Conservation (phyloP, 1,284 basidiomycete genomes). For the Filobasidium uniguttulatum region DNA sequence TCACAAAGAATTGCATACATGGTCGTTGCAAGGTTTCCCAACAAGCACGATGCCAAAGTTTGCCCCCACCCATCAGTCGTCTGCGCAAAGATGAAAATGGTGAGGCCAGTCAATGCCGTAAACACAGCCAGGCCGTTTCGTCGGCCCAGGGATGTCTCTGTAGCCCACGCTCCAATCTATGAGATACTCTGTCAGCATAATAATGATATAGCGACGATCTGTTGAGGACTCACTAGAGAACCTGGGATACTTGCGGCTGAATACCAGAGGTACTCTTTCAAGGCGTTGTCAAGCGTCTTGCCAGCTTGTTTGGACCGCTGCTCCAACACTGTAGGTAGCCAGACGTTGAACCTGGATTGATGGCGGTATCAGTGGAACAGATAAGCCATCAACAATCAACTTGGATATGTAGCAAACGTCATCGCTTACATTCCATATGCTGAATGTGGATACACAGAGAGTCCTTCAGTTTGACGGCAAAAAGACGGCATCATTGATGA, state of each 20-base stretch:
- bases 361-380: slow-evolving; percentile 38
- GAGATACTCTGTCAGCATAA: slow-evolving; percentile 7
- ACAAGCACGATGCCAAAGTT: slow-evolving; percentile 61
- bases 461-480: too few species aligned
- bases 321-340: slow-evolving; percentile 73
- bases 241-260: slow-evolving; percentile 71
- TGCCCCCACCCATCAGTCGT: slow-evolving; percentile 52
- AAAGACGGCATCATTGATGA: not conserved
- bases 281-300: slow-evolving; percentile 48
- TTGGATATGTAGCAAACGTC: too few species aligned
- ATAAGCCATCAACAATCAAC: slow-evolving; percentile 1
- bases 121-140: slow-evolving; percentile 61
- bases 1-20: slow-evolving; percentile 87
- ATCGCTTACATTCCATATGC: slow-evolving; percentile 16
- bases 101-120: slow-evolving; percentile 65
- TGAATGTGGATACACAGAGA: not conserved
- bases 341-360: slow-evolving; percentile 95
- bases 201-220: slow-evolving; percentile 3
- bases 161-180: slow-evolving; percentile 77
- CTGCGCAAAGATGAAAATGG: slow-evolving; percentile 59
- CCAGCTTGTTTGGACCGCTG: slow-evolving; percentile 25
- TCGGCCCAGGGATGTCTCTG: slow-evolving; percentile 64
- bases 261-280: slow-evolving; percentile 58
- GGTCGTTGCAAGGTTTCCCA: slow-evolving; percentile 67
- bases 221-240: slow-evolving; percentile 49